A percentile compares a stretch with the other conserved stretches of the same genome.
These are phyloP conservation scores for Endocarpon pusillum DNA, from an alignment of 495 filamentous ascomycete genomes.

Conservation along the genomic window DNA sequence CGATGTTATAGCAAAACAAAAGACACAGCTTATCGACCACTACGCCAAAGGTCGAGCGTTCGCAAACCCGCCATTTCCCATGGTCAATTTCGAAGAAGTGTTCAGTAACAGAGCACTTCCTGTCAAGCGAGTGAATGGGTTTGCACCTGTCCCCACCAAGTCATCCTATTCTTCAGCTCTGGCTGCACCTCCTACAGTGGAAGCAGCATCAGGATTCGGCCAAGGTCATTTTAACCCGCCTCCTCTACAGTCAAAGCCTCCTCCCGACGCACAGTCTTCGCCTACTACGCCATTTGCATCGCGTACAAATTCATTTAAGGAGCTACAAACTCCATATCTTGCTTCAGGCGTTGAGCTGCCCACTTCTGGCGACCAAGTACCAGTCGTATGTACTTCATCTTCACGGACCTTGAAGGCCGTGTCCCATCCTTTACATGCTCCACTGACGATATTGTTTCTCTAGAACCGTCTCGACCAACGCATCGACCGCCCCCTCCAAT, in stretches of 20 bases:
- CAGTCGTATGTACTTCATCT: too few species aligned
- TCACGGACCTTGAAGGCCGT: neutral
- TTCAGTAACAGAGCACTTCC: neutral
- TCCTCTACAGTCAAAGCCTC: too few species aligned
- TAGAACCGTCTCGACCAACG: neutral
- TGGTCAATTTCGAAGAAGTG: neutral
- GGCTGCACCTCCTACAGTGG: neutral
- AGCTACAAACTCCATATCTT: too few species aligned
- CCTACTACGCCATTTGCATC: too few species aligned
- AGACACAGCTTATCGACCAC: neutral
- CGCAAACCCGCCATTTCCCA: neutral
- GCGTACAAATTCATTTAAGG: too few species aligned
- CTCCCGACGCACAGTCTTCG: too few species aligned
- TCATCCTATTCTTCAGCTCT: neutral
- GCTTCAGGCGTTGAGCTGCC: too few species aligned
- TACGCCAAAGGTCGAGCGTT: neutral
- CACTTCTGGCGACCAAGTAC: too few species aligned
- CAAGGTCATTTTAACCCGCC: too few species aligned
- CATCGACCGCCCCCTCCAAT: neutral
- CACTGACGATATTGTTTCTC: neutral
- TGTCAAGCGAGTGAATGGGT: neutral
- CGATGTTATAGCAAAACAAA: neutral
- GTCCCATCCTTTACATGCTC: neutral
- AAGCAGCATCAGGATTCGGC: too few species aligned
- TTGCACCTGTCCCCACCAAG: neutral